Base-by-base conservation (phyloP, 1,139 yeast species). In the Fermentozyma sake region DNA sequence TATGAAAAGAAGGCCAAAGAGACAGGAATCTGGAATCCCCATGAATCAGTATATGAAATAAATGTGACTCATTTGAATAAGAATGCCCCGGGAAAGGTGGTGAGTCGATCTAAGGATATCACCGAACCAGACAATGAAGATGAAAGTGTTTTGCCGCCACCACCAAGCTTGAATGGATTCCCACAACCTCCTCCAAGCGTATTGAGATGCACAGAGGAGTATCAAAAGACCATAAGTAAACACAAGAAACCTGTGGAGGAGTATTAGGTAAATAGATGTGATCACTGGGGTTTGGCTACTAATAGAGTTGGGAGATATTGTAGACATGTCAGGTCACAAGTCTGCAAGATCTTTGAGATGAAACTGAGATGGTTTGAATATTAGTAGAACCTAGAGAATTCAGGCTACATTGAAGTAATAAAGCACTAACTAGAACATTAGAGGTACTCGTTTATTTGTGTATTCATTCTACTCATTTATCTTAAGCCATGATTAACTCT, bases 1-100 rank as follows among this genome's bases (percentile, higher is more conserved):
- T 87, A 83, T 44, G 85, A 79, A 46, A 54, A 53, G 22, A 64
- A 69, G 39, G 79, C 79, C 6, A 64, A 62, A 32, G 64, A 68
- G 30, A 46, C 63, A n/a, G 73, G 74, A 1, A 46, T 60, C 13
- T 66, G 73, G 69, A 55, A 58, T 16, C 55, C 61, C 2, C 47
- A 48, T 14, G 68, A 64, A 3, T 35, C 58, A 13, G 59, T 62
- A 3, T 67, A 68, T 39, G 68, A 68, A 31, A 50, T 71, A 14
- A 61, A 56, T 7, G 31, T 61, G 17, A 54, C 52, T 3, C 56
- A 58, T 16, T 49, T 72, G 16, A 68, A 64, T 26, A 42, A 46
- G 18, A 66, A 66, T 2, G 68, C 71, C 8, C 81, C 81, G 0
- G 76, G 76, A 1, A 16, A 23, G 5, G 10, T 16, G 6, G 6